Evolutionary conservation across 768 basidiomycete species (phyloP).

Genomic region (Tylopilus vinaceipallidus): DNA sequence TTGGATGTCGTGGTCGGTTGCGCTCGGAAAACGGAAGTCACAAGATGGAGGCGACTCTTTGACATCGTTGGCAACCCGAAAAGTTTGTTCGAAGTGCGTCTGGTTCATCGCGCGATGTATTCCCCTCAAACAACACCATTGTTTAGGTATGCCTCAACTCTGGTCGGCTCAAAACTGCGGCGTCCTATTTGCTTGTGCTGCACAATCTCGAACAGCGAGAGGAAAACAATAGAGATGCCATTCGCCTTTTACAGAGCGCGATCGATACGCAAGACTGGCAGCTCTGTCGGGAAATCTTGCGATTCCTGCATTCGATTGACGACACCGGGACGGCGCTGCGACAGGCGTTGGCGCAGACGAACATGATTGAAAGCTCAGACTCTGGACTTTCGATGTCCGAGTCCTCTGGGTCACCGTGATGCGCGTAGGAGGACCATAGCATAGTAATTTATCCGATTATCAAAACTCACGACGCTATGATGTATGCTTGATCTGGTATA

Average conservation of each 20-base stretch:
- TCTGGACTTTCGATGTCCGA: background rate
- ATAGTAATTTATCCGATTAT: conserved; percentile 3
- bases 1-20: conserved; percentile 95
- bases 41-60: conserved; percentile 87
- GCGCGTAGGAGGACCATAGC: background rate
- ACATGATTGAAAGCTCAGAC: conserved; percentile 26
- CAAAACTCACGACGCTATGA: no score
- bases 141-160: conserved; percentile 69
- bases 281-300: conserved; percentile 85
- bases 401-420: background rate
- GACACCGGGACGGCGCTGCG: conserved; percentile 73
- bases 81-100: conserved; percentile 80
- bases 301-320: conserved; percentile 92
- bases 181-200: conserved; percentile 86
- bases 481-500: no score
- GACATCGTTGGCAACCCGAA: conserved; percentile 89
- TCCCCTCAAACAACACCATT: background rate
- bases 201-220: conserved; percentile 92
- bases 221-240: conserved; percentile 71
- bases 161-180: conserved; percentile 83
- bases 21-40: conserved; percentile 94
- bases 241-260: conserved; percentile 75
- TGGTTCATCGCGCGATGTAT: background rate
- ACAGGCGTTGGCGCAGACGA: conserved; percentile 56
- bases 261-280: conserved; percentile 82